A percentile compares a stretch with the other conserved stretches of the same genome.
Evolutionary conservation across 139 green algal species (phyloP).

Genomic region (Nannochloris sp.): DNA sequence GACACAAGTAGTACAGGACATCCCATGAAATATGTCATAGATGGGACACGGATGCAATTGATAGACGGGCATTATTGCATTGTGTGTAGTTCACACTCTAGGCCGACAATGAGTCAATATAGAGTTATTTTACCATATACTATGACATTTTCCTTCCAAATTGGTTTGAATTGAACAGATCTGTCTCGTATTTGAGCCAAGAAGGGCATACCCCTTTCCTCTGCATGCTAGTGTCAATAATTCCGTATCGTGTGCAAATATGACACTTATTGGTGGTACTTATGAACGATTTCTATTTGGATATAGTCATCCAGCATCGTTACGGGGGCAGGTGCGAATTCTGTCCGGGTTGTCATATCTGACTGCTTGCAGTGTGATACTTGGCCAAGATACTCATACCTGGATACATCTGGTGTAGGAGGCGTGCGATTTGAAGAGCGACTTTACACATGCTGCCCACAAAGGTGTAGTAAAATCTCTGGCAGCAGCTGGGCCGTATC

Average conservation of each 20-base stretch:
- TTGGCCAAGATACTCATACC: background rate
- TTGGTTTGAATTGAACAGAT: too few relatives aligned
- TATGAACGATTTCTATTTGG: conserved; percentile 83
- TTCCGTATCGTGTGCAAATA: background rate
- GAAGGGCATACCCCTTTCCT: too few relatives aligned
- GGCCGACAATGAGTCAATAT: too few relatives aligned
- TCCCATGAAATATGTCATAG: too few relatives aligned
- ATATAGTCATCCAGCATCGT: conserved; percentile 18
- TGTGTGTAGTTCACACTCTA: too few relatives aligned
- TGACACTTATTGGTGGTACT: conserved; percentile 52
- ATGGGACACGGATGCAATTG: too few relatives aligned
- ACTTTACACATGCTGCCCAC: conserved; percentile 53
- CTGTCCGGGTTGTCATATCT: background rate
- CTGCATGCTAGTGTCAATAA: too few relatives aligned
- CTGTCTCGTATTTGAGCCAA: too few relatives aligned
- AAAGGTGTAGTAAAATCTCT: conserved; percentile 67
- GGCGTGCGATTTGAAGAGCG: conserved; percentile 13
- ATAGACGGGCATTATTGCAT: too few relatives aligned
- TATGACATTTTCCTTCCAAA: too few relatives aligned
- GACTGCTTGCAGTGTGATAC: background rate
- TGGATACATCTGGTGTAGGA: conserved; percentile 16
- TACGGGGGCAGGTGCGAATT: background rate
- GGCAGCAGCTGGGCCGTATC: conserved; percentile 37
- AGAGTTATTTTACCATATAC: too few relatives aligned
- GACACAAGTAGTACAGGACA: too few relatives aligned